Base-by-base conservation (phyloP, 371 early-diverging fungal genomes). In the Mortierella sp. region DNA sequence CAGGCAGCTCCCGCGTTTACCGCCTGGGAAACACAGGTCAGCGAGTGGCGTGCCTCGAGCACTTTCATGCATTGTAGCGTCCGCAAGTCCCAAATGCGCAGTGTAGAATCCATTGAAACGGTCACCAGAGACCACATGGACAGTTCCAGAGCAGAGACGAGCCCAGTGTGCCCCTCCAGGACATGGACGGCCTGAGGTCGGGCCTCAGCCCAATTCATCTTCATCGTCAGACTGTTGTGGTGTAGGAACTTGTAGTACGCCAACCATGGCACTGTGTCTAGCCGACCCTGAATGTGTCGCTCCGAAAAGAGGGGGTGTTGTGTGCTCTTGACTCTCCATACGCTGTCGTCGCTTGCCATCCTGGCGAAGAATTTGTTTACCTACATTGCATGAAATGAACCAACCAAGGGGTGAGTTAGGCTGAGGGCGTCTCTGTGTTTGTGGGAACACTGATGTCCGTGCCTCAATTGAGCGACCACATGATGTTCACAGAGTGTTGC, bases 111-210 rank as follows among this genome's bases (percentile, higher is more conserved):
- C 27, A 65, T 64, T 1, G 76, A 74, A 19, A 55, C 76, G 1
- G 76, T 74, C 2, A 74, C 70, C n/a, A 74, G 53, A 0, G 76
- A 57, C 76, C 76, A 74, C 31, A 69, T 60, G 18, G 76, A 65
- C 65, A 69, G 64, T 38, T 74, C 76, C 3, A 69, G 39, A 38
- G 64, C 56, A 6, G 76, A 61, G 7, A 74, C 54, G 13, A 74
- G 64, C 7, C 76, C 69, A 1, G 76, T 64, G 34, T 74, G 76
- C 24, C 69, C 76, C 19, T 74, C 76, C 14, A 74, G 59, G 19
- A 74, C 61, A 65, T 64, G 54, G 26, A 74, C 62, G 0, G 76
- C 55, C 31, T 74, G 65, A 1, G 76, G 76, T 21, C 42, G 18
- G 14, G 76, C 76, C n/a, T 64, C 53, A 1, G 61, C 53, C 76